Percentiles rank a stretch among this genome's conserved stretches.
These are phyloP conservation scores for Entophlyctis helioformis DNA, from an alignment of 192 early-diverging fungal species.

Conservation along the genomic window DNA sequence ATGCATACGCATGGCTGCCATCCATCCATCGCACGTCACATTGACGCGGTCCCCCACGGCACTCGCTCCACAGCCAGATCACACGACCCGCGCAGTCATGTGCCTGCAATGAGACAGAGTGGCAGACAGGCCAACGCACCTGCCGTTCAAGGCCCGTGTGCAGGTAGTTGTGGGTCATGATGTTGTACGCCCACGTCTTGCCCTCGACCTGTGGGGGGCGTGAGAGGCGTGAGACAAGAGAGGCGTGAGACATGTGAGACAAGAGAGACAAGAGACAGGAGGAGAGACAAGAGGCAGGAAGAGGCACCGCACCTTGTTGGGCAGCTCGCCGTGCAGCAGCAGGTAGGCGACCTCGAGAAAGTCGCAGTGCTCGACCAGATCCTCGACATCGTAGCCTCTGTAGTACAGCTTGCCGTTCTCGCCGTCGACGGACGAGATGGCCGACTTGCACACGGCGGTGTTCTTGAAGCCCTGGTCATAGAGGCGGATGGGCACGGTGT, in stretches of 20 bases:
- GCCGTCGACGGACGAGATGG: constrained; percentile 22
- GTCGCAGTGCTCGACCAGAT: constrained; percentile 46
- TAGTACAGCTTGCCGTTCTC: constrained; percentile 25
- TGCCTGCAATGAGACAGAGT: too few relatives aligned
- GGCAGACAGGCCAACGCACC: not conserved
- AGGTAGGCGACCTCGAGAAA: constrained; percentile 56
- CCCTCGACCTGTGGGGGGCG: too few relatives aligned
- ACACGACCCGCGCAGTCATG: too few relatives aligned
- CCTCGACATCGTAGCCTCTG: constrained; percentile 48
- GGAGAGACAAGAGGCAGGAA: too few relatives aligned
- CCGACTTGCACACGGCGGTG: constrained; percentile 34
- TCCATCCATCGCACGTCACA: too few relatives aligned
- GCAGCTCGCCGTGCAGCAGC: constrained; percentile 36
- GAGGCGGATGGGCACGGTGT: constrained; percentile 28
- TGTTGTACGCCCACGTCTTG: constrained; percentile 27
- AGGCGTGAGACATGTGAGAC: too few relatives aligned
- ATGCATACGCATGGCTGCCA: too few relatives aligned
- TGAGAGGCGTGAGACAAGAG: too few relatives aligned
- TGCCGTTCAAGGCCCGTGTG: constrained; percentile 41
- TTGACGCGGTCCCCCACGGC: too few relatives aligned
- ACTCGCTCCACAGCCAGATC: too few relatives aligned
- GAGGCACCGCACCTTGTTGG: constrained; percentile 16
- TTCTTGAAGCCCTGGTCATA: constrained; percentile 39
- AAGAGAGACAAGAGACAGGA: too few relatives aligned
- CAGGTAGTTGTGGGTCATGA: constrained; percentile 43